Evolutionary conservation across 495 filamentous ascomycete species (phyloP), one percentile per base, ranked within the genome.

Genomic region (Saxophila tyrrhenica): DNA sequence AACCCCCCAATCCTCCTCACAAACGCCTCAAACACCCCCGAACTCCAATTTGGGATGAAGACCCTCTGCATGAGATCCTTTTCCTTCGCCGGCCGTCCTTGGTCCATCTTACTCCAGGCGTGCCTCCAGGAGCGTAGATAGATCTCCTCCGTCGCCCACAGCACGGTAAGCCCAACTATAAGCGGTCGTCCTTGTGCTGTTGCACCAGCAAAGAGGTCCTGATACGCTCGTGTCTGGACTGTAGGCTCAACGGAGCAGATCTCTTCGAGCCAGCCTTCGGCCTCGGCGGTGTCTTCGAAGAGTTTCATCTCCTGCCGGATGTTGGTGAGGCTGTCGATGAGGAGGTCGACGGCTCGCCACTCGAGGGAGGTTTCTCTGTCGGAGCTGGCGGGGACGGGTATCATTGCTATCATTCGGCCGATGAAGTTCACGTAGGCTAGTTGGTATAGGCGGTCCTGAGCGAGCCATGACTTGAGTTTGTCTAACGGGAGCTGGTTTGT

Each of bases 121-220:
- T 51, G 24, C 20, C 39, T n/a, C 58, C 58, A 61, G 7, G 58
- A 20, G 1, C 58, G 49, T 44, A 61, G 44, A 51, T 61, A 61
- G 42, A 48, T 53, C 24, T 57, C 55, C 38, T 61, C 58, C 24
- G 58, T 61, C 17, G 54, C 58, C 58, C 58, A 61, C 32, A 61
- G 32, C 32, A 54, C 55, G 1, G 42, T 24, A 25, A 61, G 32
- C 1, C 58, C 58, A 8, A 61, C 58, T 8, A 61, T 39, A 13
- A 57, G n/a, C 22, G 54, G 54, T 20, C 48, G 29, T 5, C 48
- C 45, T 23, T 44, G 49, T 20, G 58, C 54, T 8, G 58, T 45
- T 23, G 58, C 58, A 9, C 58, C 58, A 3, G 58, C 58, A 39
- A 61, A 61, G 7, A 61, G 29, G 25, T 61, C 58, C 39, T 53